Percentiles rank a stretch among this genome's conserved stretches.
These are phyloP conservation scores for Fusarium scirpi DNA, from an alignment of 2,329 filamentous ascomycete genomes.

Conservation along the genomic window DNA sequence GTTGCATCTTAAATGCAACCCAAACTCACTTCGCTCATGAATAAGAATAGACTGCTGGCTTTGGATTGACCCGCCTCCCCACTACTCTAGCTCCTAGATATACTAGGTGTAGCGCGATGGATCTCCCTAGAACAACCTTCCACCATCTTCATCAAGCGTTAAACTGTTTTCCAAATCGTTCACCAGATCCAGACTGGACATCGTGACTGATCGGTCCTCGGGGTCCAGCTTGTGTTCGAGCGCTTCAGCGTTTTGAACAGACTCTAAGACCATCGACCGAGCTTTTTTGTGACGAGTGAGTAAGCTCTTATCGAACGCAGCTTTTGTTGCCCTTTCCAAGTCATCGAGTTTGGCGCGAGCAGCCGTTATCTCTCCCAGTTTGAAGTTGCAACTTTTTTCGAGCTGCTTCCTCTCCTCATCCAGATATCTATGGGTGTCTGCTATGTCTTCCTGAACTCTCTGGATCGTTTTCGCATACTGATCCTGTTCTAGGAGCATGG, in stretches of 20 bases:
- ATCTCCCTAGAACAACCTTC: not conserved
- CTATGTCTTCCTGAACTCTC: rapidly evolving
- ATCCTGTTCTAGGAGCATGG: rapidly evolving
- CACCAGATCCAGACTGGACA: not conserved
- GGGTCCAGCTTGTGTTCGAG: not conserved
- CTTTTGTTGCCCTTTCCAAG: not conserved
- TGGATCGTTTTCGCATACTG: rapidly evolving
- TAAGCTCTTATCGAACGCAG: rapidly evolving
- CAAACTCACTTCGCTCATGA: not conserved
- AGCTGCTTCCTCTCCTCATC: rapidly evolving
- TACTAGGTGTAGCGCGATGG: rapidly evolving
- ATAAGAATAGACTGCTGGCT: not conserved
- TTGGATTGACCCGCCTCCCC: not conserved
- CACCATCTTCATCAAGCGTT: not conserved
- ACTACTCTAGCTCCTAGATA: not conserved
- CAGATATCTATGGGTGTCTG: not conserved
- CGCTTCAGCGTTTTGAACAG: not conserved
- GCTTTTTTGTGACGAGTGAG: not conserved
- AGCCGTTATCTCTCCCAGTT: not conserved
- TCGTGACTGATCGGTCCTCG: not conserved
- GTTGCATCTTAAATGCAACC: not conserved
- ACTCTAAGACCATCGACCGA: not conserved
- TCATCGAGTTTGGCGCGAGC: not conserved
- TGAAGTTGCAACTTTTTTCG: rapidly evolving
- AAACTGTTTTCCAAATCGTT: conserved; percentile 7